Conservation (phyloP, 768 basidiomycete species). For the Suillus spraguei region DNA sequence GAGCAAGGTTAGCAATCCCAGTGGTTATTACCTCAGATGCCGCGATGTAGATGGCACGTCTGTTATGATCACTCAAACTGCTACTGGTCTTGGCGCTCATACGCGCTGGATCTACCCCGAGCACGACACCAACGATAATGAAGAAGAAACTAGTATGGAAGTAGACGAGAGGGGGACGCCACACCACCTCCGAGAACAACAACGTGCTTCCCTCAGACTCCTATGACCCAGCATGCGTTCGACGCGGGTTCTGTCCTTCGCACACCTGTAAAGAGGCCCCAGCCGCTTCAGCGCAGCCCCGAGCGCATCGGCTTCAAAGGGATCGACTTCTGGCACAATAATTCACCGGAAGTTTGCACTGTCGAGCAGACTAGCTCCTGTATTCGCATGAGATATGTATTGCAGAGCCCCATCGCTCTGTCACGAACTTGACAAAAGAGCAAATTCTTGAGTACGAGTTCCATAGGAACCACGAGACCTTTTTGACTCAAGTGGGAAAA, state of each 20-base stretch:
- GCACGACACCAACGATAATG: conserved; percentile 12
- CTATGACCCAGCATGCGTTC: conserved; percentile 21
- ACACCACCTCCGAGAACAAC: conserved; percentile 16
- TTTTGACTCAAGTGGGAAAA: conserved; percentile 26
- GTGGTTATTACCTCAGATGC: conserved; percentile 13
- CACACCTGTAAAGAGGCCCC: conserved; percentile 32
- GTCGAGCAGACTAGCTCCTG: conserved; percentile 4
- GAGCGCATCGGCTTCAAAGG: conserved; percentile 32
- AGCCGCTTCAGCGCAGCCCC: conserved; percentile 31
- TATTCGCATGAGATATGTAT: conserved; percentile 20
- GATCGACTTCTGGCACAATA: conserved; percentile 23
- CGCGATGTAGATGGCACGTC: conserved; percentile 19
- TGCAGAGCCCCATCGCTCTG: conserved; percentile 24
- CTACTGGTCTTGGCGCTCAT: conserved; percentile 18
- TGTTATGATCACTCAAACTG: conserved; percentile 15
- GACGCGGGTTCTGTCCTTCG: conserved; percentile 33
- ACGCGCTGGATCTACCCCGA: conserved; percentile 16
- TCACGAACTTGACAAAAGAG: conserved; percentile 20
- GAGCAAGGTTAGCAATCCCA: not conserved
- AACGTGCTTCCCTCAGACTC: conserved; percentile 22
- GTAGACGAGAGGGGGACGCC: conserved; percentile 16
- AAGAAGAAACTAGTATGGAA: conserved; percentile 12
- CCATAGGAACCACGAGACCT: conserved; percentile 14
- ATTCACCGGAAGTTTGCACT: conserved; percentile 16
- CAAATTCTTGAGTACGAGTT: conserved; percentile 11